phyloP scores from a whole-genome alignment of 164 flowering plant species.

The Magnolia changhungtana region DNA sequence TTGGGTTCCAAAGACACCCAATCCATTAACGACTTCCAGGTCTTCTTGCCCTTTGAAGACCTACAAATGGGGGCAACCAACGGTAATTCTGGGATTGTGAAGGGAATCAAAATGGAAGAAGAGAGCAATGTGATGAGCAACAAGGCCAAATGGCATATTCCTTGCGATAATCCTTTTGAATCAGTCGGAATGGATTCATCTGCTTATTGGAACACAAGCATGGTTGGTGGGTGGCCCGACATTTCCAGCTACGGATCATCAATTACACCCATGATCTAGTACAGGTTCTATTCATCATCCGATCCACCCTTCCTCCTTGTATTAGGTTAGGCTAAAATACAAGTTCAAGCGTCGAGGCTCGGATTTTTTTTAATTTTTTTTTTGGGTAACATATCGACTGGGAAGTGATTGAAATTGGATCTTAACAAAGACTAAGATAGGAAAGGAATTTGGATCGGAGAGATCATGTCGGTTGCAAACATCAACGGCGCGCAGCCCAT shows the following conservation, averaged over 20 bases:
- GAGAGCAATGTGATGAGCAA: constrained; percentile 15
- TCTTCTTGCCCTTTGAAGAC: constrained; percentile 35
- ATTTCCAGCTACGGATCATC: constrained; percentile 26
- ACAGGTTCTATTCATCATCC: not conserved
- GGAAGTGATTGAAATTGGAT: not conserved
- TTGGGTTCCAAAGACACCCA: constrained; percentile 20
- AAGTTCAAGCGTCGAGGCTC: constrained; percentile 14
- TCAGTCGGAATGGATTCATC: constrained; percentile 39
- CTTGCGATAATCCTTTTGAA: constrained; percentile 36
- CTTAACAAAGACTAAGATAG: not conserved
- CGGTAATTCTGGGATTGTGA: constrained; percentile 10
- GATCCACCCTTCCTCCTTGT: constrained; percentile 3
- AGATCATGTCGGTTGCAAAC: constrained; percentile 71
- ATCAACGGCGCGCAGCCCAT: constrained; percentile 24
- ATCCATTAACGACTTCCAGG: constrained; percentile 24
- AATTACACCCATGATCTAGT: constrained; percentile 25
- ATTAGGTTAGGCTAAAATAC: not conserved
- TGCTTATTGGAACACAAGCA: constrained; percentile 38
- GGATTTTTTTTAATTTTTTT: constrained; percentile 4
- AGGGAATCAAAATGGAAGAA: constrained; percentile 44
- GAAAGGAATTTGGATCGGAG: constrained; percentile 64
- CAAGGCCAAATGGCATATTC: constrained; percentile 17
- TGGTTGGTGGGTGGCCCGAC: constrained; percentile 26
- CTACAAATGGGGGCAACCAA: constrained; percentile 20
- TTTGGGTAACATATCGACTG: constrained; percentile 4